Conservation (phyloP, 202 grass and related monocot genomes). For the Eragrostis tef region DNA sequence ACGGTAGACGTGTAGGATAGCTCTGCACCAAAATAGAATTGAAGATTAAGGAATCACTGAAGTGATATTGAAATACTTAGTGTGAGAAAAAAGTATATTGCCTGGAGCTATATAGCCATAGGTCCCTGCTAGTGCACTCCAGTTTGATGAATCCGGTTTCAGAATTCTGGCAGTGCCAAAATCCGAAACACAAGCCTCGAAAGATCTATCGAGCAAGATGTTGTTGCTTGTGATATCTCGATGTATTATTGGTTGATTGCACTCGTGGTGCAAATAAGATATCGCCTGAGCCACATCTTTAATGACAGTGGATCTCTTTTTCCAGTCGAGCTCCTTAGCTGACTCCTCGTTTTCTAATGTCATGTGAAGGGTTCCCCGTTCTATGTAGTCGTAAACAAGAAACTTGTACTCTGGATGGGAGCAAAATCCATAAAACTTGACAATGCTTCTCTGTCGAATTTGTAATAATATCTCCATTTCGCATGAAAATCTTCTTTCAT, state of each 20-base stretch:
- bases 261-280: constrained; percentile 5
- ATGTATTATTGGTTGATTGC: constrained; percentile 13
- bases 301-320: neutral
- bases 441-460: constrained; percentile 28
- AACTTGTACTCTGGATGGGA: neutral
- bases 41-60: neutral
- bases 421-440: constrained; percentile 26
- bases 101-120: constrained; percentile 30
- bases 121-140: constrained; percentile 18
- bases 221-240: constrained; percentile 25
- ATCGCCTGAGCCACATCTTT: neutral
- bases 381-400: constrained; percentile 20
- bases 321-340: constrained; percentile 8
- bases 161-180: constrained; percentile 17
- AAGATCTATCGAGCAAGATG: neutral
- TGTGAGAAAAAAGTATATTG: neutral
- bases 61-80: neutral
- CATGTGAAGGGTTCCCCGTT: neutral
- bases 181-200: constrained; percentile 27
- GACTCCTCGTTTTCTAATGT: neutral
- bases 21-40: neutral
- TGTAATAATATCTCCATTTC: constrained; percentile 15
- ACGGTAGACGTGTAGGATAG: constrained; percentile 7
- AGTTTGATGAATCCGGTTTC: constrained; percentile 36
- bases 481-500: neutral